Evolutionary conservation across 2,329 filamentous ascomycete species (phyloP).

Genomic region (Aschersonia sp.): DNA sequence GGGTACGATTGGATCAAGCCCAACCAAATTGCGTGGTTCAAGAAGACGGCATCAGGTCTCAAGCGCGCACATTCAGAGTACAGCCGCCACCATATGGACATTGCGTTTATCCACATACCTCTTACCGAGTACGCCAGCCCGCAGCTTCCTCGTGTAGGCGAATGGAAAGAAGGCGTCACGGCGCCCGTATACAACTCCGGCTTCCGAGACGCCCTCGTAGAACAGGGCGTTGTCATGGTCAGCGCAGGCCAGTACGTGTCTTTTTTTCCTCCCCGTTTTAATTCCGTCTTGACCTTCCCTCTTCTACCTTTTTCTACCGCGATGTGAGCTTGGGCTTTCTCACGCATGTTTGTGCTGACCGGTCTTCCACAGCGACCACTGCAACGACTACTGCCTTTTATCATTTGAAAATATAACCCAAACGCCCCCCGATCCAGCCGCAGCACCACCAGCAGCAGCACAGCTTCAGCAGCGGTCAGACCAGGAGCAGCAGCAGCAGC

Average conservation of each 20-base stretch:
- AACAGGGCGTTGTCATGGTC: slow-evolving; percentile 73
- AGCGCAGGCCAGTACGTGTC: slow-evolving; percentile 76
- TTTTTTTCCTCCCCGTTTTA: background rate
- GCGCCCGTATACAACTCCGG: slow-evolving; percentile 81
- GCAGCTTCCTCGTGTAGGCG: slow-evolving; percentile 45
- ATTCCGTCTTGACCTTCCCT: background rate
- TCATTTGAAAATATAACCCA: slow-evolving; percentile 23
- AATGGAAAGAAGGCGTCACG: slow-evolving; percentile 71
- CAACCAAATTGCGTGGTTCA: slow-evolving; percentile 92
- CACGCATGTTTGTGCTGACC: background rate
- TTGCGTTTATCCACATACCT: slow-evolving; percentile 96
- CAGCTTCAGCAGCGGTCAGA: too few species aligned
- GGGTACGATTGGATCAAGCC: slow-evolving; percentile 97
- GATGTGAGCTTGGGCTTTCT: slow-evolving; percentile 7
- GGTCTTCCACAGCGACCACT: slow-evolving; percentile 54
- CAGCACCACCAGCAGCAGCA: background rate
- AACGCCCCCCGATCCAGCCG: background rate
- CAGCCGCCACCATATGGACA: slow-evolving; percentile 82
- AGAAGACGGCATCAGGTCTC: slow-evolving; percentile 55
- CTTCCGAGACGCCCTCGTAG: slow-evolving; percentile 80
- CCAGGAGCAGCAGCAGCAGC: background rate
- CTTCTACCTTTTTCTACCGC: background rate
- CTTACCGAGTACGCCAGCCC: slow-evolving; percentile 69
- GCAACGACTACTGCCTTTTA: slow-evolving; percentile 89
- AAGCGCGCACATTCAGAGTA: slow-evolving; percentile 72